Percentiles rank a stretch among this genome's conserved stretches.
These are phyloP conservation scores for Acrodontium crateriforme DNA, from an alignment of 2,329 filamentous ascomycete species.

Conservation along the genomic window DNA sequence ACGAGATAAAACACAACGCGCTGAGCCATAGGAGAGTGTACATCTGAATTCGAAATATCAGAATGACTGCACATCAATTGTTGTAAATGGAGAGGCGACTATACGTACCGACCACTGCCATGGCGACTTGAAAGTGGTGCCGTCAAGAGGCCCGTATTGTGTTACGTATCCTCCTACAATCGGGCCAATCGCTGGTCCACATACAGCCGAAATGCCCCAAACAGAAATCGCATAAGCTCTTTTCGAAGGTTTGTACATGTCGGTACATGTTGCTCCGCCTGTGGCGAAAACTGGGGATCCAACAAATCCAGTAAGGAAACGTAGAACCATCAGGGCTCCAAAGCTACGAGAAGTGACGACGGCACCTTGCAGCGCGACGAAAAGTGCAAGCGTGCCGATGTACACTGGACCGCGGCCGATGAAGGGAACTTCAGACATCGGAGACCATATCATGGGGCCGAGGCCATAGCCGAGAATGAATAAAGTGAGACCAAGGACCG, in stretches of 20 bases:
- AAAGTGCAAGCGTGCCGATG: constrained; percentile 32
- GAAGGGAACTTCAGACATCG: constrained; percentile 33
- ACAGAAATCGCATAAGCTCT: constrained; percentile 24
- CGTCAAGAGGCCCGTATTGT: constrained; percentile 9
- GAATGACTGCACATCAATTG: too few relatives aligned
- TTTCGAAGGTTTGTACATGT: constrained; percentile 25
- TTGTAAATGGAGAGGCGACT: too few relatives aligned
- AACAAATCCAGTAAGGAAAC: constrained; percentile 38
- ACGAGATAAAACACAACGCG: constrained; percentile 20
- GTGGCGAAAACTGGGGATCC: constrained; percentile 31
- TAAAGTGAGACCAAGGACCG: constrained; percentile 34
- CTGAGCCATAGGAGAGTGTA: constrained; percentile 26
- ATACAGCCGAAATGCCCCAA: constrained; percentile 24
- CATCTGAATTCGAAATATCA: too few relatives aligned
- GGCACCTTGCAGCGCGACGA: constrained; percentile 34
- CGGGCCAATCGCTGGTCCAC: constrained; percentile 26
- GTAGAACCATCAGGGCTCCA: constrained; percentile 36
- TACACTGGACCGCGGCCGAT: constrained; percentile 37
- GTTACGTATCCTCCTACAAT: constrained; percentile 25
- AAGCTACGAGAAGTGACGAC: constrained; percentile 34
- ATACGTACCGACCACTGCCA: constrained; percentile 20
- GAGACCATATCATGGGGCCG: constrained; percentile 30
- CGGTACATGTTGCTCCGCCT: constrained; percentile 28
- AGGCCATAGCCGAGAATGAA: constrained; percentile 37
- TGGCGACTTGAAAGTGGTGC: constrained; percentile 5